Conservation (phyloP, 1,284 basidiomycete species). For the Naganishia liquefaciens region DNA sequence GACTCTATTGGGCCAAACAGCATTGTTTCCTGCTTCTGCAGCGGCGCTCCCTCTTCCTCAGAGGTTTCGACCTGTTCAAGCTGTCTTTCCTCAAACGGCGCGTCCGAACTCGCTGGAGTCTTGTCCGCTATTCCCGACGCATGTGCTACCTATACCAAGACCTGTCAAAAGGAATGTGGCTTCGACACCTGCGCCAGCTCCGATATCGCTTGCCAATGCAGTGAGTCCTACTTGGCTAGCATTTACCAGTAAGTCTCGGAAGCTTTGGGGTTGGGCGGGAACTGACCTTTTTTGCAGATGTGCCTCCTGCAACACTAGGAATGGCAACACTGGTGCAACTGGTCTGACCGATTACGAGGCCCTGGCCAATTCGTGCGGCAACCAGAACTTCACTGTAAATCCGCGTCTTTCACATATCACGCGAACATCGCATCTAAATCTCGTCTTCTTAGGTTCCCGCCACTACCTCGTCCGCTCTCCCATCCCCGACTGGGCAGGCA, state of each 20-base stretch:
- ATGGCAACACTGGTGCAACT: slow-evolving; percentile 48
- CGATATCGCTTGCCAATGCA: slow-evolving; percentile 50
- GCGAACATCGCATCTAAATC: slow-evolving; percentile 34
- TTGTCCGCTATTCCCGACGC: slow-evolving; percentile 36
- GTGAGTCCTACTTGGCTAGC: slow-evolving; percentile 45
- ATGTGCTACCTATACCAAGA: slow-evolving; percentile 39
- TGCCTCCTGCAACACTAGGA: slow-evolving; percentile 51
- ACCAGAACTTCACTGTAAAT: slow-evolving; percentile 46
- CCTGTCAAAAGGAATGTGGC: slow-evolving; percentile 47
- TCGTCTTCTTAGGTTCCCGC: slow-evolving; percentile 17
- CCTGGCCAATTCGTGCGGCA: slow-evolving; percentile 45
- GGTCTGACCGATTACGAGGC: slow-evolving; percentile 44
- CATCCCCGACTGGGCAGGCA: slow-evolving; percentile 39
- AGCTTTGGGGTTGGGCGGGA: not conserved
- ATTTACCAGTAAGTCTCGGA: slow-evolving; percentile 48
- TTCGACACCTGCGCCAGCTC: slow-evolving; percentile 45
- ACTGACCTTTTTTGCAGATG: not conserved
- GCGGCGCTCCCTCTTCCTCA: slow-evolving; percentile 40
- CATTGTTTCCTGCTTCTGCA: slow-evolving; percentile 52
- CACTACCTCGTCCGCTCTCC: slow-evolving; percentile 38
- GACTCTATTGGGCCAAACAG: slow-evolving; percentile 30
- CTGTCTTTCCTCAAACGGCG: slow-evolving; percentile 48
- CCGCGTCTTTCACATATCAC: slow-evolving; percentile 32
- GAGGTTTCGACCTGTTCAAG: slow-evolving; percentile 45
- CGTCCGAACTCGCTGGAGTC: slow-evolving; percentile 38